Evolutionary conservation across 495 filamentous ascomycete species (phyloP), one percentile per base, ranked within the genome.

Genomic region (Hyphodiscus hymeniophilus): DNA sequence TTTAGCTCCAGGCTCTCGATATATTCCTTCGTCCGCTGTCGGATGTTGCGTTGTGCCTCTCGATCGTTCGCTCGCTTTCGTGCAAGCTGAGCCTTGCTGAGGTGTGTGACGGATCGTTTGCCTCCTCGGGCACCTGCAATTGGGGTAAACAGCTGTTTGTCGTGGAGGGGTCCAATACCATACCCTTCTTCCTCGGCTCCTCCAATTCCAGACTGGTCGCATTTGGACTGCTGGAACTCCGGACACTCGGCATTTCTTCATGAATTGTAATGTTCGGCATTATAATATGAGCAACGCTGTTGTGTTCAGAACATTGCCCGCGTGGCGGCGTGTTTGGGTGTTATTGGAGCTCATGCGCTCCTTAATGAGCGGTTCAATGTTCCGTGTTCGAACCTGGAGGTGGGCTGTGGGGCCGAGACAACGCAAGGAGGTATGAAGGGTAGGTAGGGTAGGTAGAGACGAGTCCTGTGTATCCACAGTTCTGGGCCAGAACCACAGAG

Each of bases 51-150:
- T 63, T 95, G 89, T 16, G 89, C 89, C 65, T 92, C 86, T 26
- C 89, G 78, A 59, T 95, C 89, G 63, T 94, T 94, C 56, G 86
- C 87, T 46, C 89, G 76, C 64, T 95, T 95, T 57, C 83, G 79
- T 7, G 76, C 81, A 42, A 86, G 68, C 60, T 89, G 83, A 17
- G 82, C 74, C 17, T 80, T 79, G 15, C 82, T 85, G 47, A 88
- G 74, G 50, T 80, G 85, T 45, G 80, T 80, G 13, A 88, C 82
- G 53, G 74, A 81, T 47, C 79, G 67, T 22, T 76, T 75, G 2
- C 78, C 77, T 13, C 75, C 74, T 50, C 79, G 69, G 18, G 77
- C 74, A 38, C 74, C 71, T 40, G 45, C n/a, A 32, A 47, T 21
- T 21, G 1, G 11, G 8, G 15, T 28, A 34, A 6, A 12, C 16